Percentiles rank a stretch among this genome's conserved stretches.
Conservation (phyloP, 257 asterid genomes). For the Nicotiana obtusifolia region DNA sequence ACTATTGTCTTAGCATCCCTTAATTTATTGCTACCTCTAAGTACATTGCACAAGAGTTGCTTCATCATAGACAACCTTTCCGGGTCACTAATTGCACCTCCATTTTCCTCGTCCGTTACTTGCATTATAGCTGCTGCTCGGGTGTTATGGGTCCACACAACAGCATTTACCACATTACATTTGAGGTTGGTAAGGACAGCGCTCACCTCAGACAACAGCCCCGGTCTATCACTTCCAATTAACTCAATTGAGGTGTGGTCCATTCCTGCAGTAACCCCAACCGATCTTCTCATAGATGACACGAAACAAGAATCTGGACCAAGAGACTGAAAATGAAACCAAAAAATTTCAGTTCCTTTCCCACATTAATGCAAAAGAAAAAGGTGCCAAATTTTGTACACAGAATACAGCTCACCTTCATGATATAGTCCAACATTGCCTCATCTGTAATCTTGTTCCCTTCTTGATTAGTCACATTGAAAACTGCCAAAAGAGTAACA, state of each 20-base stretch:
- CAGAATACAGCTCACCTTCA: constrained; percentile 16
- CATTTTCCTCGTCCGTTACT: constrained; percentile 51
- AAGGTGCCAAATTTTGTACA: background rate
- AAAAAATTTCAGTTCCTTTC: background rate
- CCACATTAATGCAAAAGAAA: background rate
- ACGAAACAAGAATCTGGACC: constrained; percentile 23
- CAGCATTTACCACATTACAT: constrained; percentile 72
- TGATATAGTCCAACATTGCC: constrained; percentile 14
- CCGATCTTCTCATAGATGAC: constrained; percentile 52
- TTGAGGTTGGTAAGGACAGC: constrained; percentile 69
- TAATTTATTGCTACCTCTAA: constrained; percentile 51
- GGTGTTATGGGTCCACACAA: constrained; percentile 87
- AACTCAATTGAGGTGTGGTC: constrained; percentile 73
- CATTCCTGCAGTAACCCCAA: constrained; percentile 42
- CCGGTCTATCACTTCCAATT: constrained; percentile 76
- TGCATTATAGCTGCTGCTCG: constrained; percentile 80
- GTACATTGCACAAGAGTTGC: constrained; percentile 59
- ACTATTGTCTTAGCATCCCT: constrained; percentile 68
- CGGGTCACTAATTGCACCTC: constrained; percentile 44
- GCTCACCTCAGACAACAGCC: constrained; percentile 75
- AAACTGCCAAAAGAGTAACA: constrained; percentile 14
- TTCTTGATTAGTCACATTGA: constrained; percentile 28
- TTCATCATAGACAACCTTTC: constrained; percentile 47
- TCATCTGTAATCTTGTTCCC: constrained; percentile 24
- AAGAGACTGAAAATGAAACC: constrained; percentile 14